phyloP scores from a whole-genome alignment of 2,329 filamentous ascomycete genomes.

The Aspergillus tamarii region DNA sequence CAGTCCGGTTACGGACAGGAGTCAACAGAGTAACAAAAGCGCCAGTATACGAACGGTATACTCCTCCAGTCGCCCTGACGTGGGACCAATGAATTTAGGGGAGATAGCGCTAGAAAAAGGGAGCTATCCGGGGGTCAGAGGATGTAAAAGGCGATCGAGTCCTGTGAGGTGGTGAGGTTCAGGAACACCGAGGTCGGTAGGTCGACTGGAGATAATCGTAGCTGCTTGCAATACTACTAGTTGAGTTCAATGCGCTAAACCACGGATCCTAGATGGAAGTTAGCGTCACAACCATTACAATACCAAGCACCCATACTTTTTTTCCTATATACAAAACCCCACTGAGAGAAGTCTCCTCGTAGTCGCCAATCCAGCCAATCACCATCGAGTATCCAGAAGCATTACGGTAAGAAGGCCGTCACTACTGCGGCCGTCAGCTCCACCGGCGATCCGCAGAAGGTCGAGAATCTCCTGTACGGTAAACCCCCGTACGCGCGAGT shows the following conservation, averaged over 20 bases:
- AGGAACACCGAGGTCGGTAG: not conserved
- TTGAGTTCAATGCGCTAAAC: not conserved
- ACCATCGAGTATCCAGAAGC: not conserved
- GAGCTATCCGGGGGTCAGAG: not conserved
- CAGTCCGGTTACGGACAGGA: not conserved
- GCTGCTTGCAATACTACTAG: too few species aligned
- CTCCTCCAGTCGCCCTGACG: not conserved
- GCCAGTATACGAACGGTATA: not conserved
- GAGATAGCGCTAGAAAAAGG: not conserved
- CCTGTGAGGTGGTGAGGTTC: not conserved
- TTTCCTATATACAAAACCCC: not conserved
- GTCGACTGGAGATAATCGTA: not conserved
- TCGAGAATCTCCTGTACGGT: slow-evolving; percentile 1
- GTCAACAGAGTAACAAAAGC: slow-evolving; percentile 1
- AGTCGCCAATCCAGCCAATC: not conserved
- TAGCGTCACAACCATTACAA: not conserved
- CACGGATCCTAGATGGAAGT: not conserved
- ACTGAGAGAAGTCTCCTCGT: not conserved
- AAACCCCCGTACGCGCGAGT: not conserved
- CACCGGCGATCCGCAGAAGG: not conserved
- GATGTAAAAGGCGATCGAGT: not conserved
- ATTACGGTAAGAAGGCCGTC: not conserved
- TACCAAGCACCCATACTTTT: not conserved
- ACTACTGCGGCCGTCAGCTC: not conserved
- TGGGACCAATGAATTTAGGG: not conserved